Evolutionary conservation across 371 early-diverging fungal species (phyloP).

Genomic region (Blyttiomyces sp.): DNA sequence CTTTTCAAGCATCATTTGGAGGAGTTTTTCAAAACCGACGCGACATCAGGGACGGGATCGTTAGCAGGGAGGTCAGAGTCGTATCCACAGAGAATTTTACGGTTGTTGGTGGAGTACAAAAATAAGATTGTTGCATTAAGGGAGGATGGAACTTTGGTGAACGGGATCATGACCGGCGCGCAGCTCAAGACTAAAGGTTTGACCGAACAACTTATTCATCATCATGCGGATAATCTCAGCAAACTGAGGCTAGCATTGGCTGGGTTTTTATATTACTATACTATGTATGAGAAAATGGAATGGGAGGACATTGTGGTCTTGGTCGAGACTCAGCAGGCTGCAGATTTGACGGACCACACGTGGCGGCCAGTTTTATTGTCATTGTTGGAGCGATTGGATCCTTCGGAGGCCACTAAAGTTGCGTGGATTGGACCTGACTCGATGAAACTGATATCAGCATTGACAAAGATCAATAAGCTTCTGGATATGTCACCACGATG

Average conservation of each 20-base stretch:
- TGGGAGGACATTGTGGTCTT: conserved; percentile 9
- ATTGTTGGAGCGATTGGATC: conserved; percentile 5
- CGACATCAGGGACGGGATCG: no score
- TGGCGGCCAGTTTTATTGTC: conserved; percentile 14
- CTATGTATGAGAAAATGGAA: background rate
- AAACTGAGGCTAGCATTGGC: conserved; percentile 1
- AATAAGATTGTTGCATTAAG: conserved; percentile 1
- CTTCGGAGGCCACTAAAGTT: background rate
- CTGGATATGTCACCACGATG: background rate
- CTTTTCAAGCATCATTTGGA: conserved; percentile 26
- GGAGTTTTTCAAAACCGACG: conserved; percentile 15
- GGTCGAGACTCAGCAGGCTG: conserved; percentile 3
- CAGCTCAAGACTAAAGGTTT: conserved; percentile 17
- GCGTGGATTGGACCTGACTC: conserved; percentile 2
- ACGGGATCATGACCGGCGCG: conserved; percentile 9
- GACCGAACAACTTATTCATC: conserved; percentile 8
- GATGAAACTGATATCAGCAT: background rate
- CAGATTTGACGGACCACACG: conserved; percentile 8
- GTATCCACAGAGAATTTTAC: conserved; percentile 1
- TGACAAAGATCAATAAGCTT: background rate
- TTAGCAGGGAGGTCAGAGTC: no score
- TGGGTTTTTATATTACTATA: conserved; percentile 1
- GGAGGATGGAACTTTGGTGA: conserved; percentile 7
- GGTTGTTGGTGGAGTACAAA: conserved; percentile 3
- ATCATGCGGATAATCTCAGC: background rate